Base-by-base conservation (phyloP, 495 filamentous ascomycete species). In the Sordaria brevicollis region DNA sequence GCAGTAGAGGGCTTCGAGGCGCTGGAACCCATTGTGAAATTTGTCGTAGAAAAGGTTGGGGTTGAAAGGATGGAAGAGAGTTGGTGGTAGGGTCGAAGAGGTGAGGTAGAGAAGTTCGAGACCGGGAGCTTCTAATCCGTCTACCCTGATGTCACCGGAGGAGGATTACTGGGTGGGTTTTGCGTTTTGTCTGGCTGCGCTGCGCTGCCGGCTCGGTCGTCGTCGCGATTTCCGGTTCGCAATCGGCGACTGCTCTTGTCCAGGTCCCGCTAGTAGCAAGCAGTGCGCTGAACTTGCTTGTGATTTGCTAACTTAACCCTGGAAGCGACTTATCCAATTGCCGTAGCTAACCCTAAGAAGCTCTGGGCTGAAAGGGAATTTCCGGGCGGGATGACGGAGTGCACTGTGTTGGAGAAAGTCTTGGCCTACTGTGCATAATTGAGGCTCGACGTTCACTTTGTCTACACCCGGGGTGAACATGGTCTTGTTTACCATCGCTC, bases 21-120 rank as follows among this genome's bases (percentile, higher is more conserved):
- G 78, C 76, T 81, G 69, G 83, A 80, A 73, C 83, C 83, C 83
- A 86, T 86, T 74, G 66, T 76, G 70, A 65, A n/a, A 38, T 35
- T 43, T 5, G 25, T 62, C 49, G 49, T 29, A 25, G 49, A n/a
- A n/a, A n/a, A n/a, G 25, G 49, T 17, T 62, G 29, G 29, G 49
- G 49, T 31, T 31, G 35, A 5, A 65, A 65, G 67, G 35, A 67
- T 19, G 8, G 34, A 4, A 19, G 65, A n/a, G 65, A 67, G 36
- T 57, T 21, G 37, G 21, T 25, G 29, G 21, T 25, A 67, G 62
- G n/a, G n/a, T n/a, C n/a, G n/a, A n/a, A 17, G 33, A 35, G 68
- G 57, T 34, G 19, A 29, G 11, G 31, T 66, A 17, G n/a, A 9
- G n/a, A 34, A 70, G 65, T 37, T 36, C 62, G 25, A 66, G 25